Evolutionary conservation across 2,329 filamentous ascomycete genomes (phyloP), one percentile per base, ranked within the genome.

Genomic region (Monilinia polystroma): DNA sequence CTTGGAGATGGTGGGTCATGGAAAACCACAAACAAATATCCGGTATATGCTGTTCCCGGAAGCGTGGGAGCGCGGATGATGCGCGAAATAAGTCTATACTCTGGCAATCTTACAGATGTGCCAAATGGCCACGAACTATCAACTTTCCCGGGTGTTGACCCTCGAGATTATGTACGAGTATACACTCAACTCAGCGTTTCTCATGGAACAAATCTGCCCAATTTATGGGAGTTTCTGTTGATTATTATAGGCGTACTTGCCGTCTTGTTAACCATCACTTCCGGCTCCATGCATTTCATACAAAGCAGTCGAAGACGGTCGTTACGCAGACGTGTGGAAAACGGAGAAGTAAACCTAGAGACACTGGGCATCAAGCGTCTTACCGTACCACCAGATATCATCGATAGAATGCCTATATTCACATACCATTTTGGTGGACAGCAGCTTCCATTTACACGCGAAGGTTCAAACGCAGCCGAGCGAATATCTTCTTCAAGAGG

Each of bases 291-390:
- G 90, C 92, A 95, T 72, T 81, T 88, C 29, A 80, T 95, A 41
- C 92, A 96, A 76, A 85, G 87, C 47, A 84, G 86, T 58, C 87
- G 92, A 41, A 87, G 93, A 11, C 82, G 83, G 32, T 82, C 82
- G 1, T 80, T 98, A 14, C 86, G 87, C 62, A 84, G 86, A 58
- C 87, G 93, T 16, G 89, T 97, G 20, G 83, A 86, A 67, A 83
- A 82, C 10, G 93, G 94, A 63, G 90, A 97, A 72, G 88, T 96
- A 26, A 91, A 97, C 74, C 81, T 97, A 3, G 93, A 97, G 77
- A 87, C 87, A 3, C 83, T 97, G 71, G 93, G 93, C 2, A 91
- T 97, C 72, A 94, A 92, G 75, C 85, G 90, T 18, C 79, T 97
- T 32, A 91, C 86, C 2, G 91, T 97, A 0, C 92, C 94, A 1